phyloP scores from a whole-genome alignment of 2,329 filamentous ascomycete genomes.

The Alternaria alternata region DNA sequence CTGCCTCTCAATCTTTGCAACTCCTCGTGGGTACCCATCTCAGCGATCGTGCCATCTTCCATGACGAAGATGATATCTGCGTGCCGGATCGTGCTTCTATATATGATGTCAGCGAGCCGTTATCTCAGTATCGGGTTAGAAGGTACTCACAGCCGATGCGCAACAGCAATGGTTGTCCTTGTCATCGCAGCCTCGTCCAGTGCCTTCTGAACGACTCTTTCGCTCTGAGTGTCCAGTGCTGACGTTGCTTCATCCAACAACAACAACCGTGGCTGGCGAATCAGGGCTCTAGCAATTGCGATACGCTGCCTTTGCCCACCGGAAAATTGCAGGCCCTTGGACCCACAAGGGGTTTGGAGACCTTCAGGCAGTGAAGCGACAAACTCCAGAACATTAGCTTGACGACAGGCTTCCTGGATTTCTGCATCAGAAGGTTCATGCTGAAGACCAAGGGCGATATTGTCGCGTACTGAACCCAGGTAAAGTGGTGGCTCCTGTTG shows the following conservation, averaged over 20 bases:
- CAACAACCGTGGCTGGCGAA: constrained; percentile 66
- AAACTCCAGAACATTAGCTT: constrained; percentile 43
- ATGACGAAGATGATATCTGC: constrained; percentile 54
- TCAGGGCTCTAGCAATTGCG: constrained; percentile 73
- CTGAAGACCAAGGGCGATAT: constrained; percentile 61
- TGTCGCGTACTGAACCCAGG: constrained; percentile 86
- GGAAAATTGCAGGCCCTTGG: constrained; percentile 66
- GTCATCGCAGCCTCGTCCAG: constrained; percentile 64
- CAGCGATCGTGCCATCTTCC: constrained; percentile 48
- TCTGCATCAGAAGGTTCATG: not conserved
- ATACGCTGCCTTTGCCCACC: constrained; percentile 82
- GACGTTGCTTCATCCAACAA: constrained; percentile 67
- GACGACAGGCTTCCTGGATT: constrained; percentile 1
- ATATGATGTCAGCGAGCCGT: not conserved
- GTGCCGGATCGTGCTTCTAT: constrained; percentile 45
- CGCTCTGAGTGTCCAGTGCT: constrained; percentile 22
- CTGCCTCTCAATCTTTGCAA: constrained; percentile 4
- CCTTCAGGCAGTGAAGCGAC: constrained; percentile 40
- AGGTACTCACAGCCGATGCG: constrained; percentile 58
- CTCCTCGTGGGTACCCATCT: constrained; percentile 50
- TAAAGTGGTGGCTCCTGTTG: constrained; percentile 92
- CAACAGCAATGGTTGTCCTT: constrained; percentile 52
- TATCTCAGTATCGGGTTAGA: not conserved
- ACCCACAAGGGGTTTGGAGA: constrained; percentile 38
- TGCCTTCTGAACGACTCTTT: constrained; percentile 26